These are phyloP conservation scores for Exophiala xenobiotica DNA, from an alignment of 2,329 filamentous ascomycete species.

Conservation along the genomic window DNA sequence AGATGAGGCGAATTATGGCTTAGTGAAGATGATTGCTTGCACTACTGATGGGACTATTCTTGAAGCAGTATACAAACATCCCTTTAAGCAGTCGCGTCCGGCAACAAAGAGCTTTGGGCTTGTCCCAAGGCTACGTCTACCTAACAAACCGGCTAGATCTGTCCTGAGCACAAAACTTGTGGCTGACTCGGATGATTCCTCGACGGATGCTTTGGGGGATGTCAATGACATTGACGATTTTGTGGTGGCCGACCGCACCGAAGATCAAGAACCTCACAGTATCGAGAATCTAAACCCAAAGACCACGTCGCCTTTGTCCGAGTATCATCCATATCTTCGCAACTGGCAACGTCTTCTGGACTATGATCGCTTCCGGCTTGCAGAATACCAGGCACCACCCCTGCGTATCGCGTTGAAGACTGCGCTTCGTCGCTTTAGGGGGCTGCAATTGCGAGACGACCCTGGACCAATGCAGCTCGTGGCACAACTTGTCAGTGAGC, in stretches of 20 bases:
- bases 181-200: neutral
- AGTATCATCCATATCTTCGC: neutral
- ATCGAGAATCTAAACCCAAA: too few species aligned
- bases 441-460: neutral
- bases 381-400: neutral
- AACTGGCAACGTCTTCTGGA: constrained; percentile 13
- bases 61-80: constrained; percentile 16
- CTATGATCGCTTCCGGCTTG: neutral
- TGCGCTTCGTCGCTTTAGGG: neutral
- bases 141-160: too few species aligned
- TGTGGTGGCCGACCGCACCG: too few species aligned
- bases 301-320: too few species aligned
- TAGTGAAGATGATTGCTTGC: constrained; percentile 12
- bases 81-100: neutral
- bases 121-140: neutral
- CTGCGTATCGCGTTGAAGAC: constrained; percentile 1
- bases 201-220: neutral
- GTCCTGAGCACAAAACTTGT: neutral
- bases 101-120: neutral
- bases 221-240: constrained; percentile 14
- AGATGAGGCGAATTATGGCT: neutral
- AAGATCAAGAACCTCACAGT: too few species aligned
- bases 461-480: constrained; percentile 1
- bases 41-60: constrained; percentile 9
- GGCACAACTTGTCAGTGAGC: constrained; percentile 5